Evolutionary conservation across 2,329 filamentous ascomycete genomes (phyloP), one percentile per base, ranked within the genome.

Genomic region (Dactylellina sp.): DNA sequence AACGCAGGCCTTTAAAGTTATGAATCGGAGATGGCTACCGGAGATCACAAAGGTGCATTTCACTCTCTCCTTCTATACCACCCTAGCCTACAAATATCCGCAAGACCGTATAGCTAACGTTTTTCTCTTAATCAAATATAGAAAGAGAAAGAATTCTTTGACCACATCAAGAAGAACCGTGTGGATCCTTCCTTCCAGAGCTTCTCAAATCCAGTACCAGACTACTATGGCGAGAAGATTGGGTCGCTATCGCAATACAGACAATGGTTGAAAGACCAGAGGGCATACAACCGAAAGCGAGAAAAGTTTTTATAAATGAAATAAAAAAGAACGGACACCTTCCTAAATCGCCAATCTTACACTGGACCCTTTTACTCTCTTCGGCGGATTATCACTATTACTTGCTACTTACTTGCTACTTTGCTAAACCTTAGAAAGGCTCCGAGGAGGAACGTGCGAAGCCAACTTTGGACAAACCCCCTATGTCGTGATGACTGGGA

Each of bases 141-240:
- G 86, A 98, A 97, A 86, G 95, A 99, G 83, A 92, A 89, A 79
- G 90, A 94, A 81, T 97, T 99, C 84, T 97, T 94, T 82, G 88
- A 89, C 75, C 87, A 94, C 77, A 91, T 99, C 82, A 95, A 93
- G 85, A 92, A 90, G 82, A 90, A 95, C 83, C 89, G 95, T 24
- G 94, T 96, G 75, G 94, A 99, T 81, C 94, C 95, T 2, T 91
- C 89, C 14, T 90, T 90, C 61, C 96, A 93, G 75, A 96, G 92
- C 42, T 89, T 95, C 78, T 88, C 91, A 59, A 98, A 98, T 83
- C 95, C 95, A 16, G 91, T 97, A 0, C 93, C 94, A 46, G 95
- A 99, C 81, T 99, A 97, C 83, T 99, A 99, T 80, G 95, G 95
- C 79, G 95, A 99, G 84, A 98, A 97, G 86, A 97, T 99, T 79